Conservation (phyloP, 2,329 filamentous ascomycete species). For the Massarina eburnea region DNA sequence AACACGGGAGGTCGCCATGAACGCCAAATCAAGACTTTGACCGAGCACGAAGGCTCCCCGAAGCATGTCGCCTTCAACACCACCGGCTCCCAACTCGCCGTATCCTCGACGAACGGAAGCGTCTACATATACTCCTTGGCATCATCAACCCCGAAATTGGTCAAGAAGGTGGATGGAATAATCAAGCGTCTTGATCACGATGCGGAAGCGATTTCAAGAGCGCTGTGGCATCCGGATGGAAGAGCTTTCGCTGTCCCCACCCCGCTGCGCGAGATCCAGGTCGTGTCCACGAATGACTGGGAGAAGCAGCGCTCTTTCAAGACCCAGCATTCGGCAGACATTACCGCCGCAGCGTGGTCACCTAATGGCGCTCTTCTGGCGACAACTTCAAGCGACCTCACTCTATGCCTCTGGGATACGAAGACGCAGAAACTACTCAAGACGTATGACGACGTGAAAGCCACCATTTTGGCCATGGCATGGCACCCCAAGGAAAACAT, state of each 20-base stretch:
- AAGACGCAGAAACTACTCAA: slow-evolving; percentile 81
- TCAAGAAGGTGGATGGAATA: slow-evolving; percentile 82
- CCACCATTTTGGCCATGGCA: slow-evolving; percentile 79
- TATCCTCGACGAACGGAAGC: slow-evolving; percentile 86
- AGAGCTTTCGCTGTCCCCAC: slow-evolving; percentile 86
- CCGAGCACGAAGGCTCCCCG: slow-evolving; percentile 82
- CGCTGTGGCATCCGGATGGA: slow-evolving; percentile 92
- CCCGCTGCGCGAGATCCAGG: slow-evolving; percentile 73
- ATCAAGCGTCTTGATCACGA: slow-evolving; percentile 79
- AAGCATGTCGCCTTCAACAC: slow-evolving; percentile 90
- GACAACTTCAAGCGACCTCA: slow-evolving; percentile 59
- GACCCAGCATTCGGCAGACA: slow-evolving; percentile 77
- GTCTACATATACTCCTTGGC: slow-evolving; percentile 87
- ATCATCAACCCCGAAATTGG: slow-evolving; percentile 75
- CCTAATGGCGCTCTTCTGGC: slow-evolving; percentile 89
- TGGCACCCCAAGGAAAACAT: slow-evolving; percentile 94
- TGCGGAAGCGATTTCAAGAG: slow-evolving; percentile 71
- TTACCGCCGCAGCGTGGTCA: slow-evolving; percentile 89
- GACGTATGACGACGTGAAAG: slow-evolving; percentile 67
- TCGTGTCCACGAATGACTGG: slow-evolving; percentile 89
- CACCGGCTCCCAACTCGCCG: slow-evolving; percentile 70
- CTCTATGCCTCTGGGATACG: slow-evolving; percentile 82
- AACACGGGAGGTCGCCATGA: slow-evolving; percentile 66
- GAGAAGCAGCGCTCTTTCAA: slow-evolving; percentile 79
- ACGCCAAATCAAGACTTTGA: slow-evolving; percentile 69